Evolutionary conservation across 2,329 filamentous ascomycete species (phyloP), one percentile per base, ranked within the genome.

Genomic region (Paecilomyces sp.): DNA sequence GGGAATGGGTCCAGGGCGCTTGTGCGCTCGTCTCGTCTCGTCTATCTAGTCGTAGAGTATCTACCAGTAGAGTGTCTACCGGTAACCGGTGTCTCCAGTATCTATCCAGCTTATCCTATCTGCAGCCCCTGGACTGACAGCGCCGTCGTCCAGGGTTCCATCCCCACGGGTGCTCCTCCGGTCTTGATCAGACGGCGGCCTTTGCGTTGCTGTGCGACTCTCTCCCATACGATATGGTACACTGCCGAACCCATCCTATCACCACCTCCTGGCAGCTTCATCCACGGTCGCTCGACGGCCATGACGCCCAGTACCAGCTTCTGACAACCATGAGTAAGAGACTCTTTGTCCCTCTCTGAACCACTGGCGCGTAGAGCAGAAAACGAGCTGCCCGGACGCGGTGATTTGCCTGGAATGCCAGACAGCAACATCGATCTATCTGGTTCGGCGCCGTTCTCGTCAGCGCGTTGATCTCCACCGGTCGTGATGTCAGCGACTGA

Each of bases 401-500:
- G 54, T 25, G 51, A n/a, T 25, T 53, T 53, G 51, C 51, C 24
- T 53, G 51, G 51, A 53, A 53, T 53, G 51, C 51, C 51, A 53
- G 51, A 53, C 12, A 25, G 51, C 51, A 55, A 55, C 54, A 6
- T 6, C 3, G 25, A 15, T 34, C 31, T 7, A 30, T 31, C 30
- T 36, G 54, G 54, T 53, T 53, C 54, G 33, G 54, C 15, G 41
- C 54, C 54, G 54, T 55, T 55, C 54, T 55, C 30, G 54, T 31
- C 54, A 54, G 12, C 3, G 1, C 25, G 51, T 54, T n/a, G 52
- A 28, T 55, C 54, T 15, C 51, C 51, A 53, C 51, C 51, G n/a
- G 55, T 57, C 55, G 34, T 57, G 55, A 57, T 57, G 55, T 57
- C 55, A 57, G 55, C n/a, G 55, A 56, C 54, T 56, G 24, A 13